Percentiles rank a stretch among this genome's conserved stretches.
Evolutionary conservation across 352 stramenopile genomes (phyloP).

Genomic region (Blastocystis sp.): DNA sequence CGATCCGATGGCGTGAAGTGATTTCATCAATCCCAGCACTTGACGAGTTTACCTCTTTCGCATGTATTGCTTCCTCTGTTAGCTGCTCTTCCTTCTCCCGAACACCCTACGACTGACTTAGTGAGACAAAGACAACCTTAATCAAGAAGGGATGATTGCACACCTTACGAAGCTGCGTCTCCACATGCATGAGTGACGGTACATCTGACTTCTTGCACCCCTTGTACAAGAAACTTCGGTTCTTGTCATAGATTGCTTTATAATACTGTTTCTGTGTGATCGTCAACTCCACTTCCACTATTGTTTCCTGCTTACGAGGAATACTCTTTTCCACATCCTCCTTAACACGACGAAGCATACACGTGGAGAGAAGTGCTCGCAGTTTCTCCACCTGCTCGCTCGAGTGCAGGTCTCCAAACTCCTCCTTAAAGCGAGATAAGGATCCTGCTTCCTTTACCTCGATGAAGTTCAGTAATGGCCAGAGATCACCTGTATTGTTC

Average conservation of each 20-base stretch:
- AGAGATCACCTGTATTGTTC: conserved; percentile 92
- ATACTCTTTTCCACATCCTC: conserved; percentile 96
- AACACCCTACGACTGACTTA: conserved; percentile 29
- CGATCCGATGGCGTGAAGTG: background rate
- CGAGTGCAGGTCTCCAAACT: conserved; percentile 88
- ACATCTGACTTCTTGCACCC: conserved; percentile 41
- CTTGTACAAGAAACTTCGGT: conserved; percentile 68
- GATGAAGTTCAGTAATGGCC: conserved; percentile 90
- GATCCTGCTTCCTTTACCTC: conserved; percentile 70
- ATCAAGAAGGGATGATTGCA: conserved; percentile 87
- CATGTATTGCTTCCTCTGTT: background rate
- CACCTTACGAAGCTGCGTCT: conserved; percentile 87
- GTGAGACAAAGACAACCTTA: conserved; percentile 63
- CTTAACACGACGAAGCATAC: conserved; percentile 93
- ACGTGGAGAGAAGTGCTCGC: conserved; percentile 84
- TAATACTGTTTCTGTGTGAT: conserved; percentile 97
- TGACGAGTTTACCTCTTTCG: background rate
- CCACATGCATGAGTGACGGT: conserved; percentile 76
- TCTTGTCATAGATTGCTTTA: conserved; percentile 82
- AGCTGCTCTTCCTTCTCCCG: conserved; percentile 53
- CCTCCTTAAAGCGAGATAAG: conserved; percentile 63
- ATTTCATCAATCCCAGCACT: background rate
- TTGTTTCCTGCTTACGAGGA: conserved; percentile 93
- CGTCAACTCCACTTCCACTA: conserved; percentile 83
- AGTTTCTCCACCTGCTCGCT: conserved; percentile 84